Evolutionary conservation across 2,329 filamentous ascomycete genomes (phyloP).

Genomic region (Neoarthrinium moseri): DNA sequence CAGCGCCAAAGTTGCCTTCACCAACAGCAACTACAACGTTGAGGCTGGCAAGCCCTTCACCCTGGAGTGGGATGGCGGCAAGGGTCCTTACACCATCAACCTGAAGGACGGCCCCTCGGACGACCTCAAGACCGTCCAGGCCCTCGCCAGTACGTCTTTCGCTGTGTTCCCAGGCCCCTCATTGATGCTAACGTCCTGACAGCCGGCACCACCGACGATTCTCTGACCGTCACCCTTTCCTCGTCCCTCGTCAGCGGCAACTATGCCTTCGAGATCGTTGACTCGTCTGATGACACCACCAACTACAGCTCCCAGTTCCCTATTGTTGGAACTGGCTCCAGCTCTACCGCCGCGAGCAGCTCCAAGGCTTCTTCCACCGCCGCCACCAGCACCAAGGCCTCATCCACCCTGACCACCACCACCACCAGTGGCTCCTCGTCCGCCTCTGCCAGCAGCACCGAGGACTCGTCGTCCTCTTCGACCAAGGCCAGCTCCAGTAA

Average conservation of each 20-base stretch:
- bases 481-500: slow-evolving; percentile 1
- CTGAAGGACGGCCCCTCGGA: slow-evolving; percentile 36
- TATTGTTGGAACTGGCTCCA: slow-evolving; percentile 24
- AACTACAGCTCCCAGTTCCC: slow-evolving; percentile 46
- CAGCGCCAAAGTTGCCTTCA: slow-evolving; percentile 28
- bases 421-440: slow-evolving; percentile 7
- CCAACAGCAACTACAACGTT: slow-evolving; percentile 35
- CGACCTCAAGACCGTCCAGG: slow-evolving; percentile 33
- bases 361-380: slow-evolving; percentile 13
- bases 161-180: neutral
- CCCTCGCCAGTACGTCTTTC: slow-evolving; percentile 35
- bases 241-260: slow-evolving; percentile 33
- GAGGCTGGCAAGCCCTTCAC: slow-evolving; percentile 38
- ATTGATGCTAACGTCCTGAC: neutral
- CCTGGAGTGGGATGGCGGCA: slow-evolving; percentile 40
- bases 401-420: slow-evolving; percentile 2
- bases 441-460: slow-evolving; percentile 9
- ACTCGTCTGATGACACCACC: slow-evolving; percentile 30
- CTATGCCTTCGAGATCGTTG: slow-evolving; percentile 44
- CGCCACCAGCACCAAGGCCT: slow-evolving; percentile 10
- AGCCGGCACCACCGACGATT: slow-evolving; percentile 23
- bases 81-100: slow-evolving; percentile 39
- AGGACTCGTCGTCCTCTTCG: too few relatives aligned
- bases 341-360: slow-evolving; percentile 15
- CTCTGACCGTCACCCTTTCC: slow-evolving; percentile 38